Evolutionary conservation across 1,139 yeast species (phyloP).

Genomic region (Zygoascus hellenicus): DNA sequence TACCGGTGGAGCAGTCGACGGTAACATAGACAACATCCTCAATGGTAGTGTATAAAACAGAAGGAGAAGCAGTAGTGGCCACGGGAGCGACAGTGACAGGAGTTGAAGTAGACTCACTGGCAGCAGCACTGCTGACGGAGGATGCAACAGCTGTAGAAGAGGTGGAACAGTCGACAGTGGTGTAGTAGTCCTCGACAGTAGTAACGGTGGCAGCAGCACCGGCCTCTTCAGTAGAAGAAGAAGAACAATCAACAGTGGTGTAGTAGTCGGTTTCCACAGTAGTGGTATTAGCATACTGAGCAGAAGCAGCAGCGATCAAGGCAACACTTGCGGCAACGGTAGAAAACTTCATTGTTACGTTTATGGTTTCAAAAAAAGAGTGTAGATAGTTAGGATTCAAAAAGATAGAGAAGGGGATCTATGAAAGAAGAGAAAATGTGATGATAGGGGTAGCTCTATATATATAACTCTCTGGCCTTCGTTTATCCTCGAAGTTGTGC

Average conservation of each 20-base stretch:
- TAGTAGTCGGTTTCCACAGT: conserved; percentile 30
- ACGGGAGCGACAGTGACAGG: conserved; percentile 11
- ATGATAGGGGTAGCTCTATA: too few species aligned
- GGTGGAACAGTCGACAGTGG: conserved; percentile 25
- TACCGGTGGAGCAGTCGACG: conserved; percentile 1
- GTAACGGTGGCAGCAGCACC: conserved; percentile 28
- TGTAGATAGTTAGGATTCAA: conserved; percentile 3
- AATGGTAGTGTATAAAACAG: background rate
- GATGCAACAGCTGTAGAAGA: background rate
- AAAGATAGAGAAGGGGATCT: too few species aligned
- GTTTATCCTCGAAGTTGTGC: too few species aligned
- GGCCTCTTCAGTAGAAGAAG: background rate
- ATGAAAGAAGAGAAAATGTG: too few species aligned
- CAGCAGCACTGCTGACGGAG: conserved; percentile 1
- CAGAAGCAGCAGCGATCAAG: conserved; percentile 27
- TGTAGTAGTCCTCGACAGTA: conserved; percentile 31
- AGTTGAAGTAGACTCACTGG: conserved; percentile 3
- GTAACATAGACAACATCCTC: conserved; percentile 1
- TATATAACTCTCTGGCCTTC: too few species aligned
- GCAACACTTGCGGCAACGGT: conserved; percentile 1
- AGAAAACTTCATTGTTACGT: conserved; percentile 8
- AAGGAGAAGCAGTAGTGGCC: conserved; percentile 9
- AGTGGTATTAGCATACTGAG: conserved; percentile 28
- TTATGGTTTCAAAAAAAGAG: conserved; percentile 1
- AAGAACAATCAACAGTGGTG: conserved; percentile 28